Base-by-base conservation (phyloP, 495 filamentous ascomycete genomes). In the Aspergillus bridgeri region DNA sequence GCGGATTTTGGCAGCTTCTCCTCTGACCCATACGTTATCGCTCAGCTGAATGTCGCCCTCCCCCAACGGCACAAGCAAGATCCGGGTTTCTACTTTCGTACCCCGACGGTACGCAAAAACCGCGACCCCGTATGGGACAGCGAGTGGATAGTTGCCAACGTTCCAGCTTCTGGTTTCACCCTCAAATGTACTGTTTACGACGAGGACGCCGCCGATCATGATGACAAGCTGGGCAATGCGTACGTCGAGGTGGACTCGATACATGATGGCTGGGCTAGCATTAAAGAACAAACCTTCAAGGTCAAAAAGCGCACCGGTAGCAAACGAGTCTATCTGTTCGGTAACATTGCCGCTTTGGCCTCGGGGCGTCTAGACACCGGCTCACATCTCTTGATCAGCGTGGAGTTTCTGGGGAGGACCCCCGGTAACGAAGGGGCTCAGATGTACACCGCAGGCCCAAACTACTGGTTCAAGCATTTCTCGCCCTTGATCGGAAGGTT, bases 401-500 rank as follows among this genome's bases (percentile, higher is more conserved):
- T 91, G 4, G 79, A 90, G 59, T 80, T 88, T 9, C 72, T 96
- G 6, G 91, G 89, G n/a, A 81, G 78, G 61, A 92, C 89, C 1
- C 73, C 79, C 0, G 83, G 87, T 42, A 79, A 81, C 18, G 82
- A 90, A n/a, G 83, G 90, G 27, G 90, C 86, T 2, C 82, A 89
- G 29, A 79, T 89, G 67, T 96, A 90, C 69, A 95, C 90, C 0
- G 68, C 90, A 23, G 90, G 87, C 0, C 85, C 86, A 27, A 86
- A 87, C 48, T 82, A 77, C 42, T 98, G 88, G 85, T 85, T 86
- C 52, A 88, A 88, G 63, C 93, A 98, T 67, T 89, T 87, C 65
- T 92, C 89, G 3, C 92, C 93, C 17, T 81, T 97, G 75, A 90
- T 97, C 56, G 93, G 93, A 17, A 81, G 91, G 49, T 64, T 97